Percentiles rank a stretch among this genome's conserved stretches.
Evolutionary conservation across 805 yeast genomes (phyloP).

Genomic region (Starmerella bombi): DNA sequence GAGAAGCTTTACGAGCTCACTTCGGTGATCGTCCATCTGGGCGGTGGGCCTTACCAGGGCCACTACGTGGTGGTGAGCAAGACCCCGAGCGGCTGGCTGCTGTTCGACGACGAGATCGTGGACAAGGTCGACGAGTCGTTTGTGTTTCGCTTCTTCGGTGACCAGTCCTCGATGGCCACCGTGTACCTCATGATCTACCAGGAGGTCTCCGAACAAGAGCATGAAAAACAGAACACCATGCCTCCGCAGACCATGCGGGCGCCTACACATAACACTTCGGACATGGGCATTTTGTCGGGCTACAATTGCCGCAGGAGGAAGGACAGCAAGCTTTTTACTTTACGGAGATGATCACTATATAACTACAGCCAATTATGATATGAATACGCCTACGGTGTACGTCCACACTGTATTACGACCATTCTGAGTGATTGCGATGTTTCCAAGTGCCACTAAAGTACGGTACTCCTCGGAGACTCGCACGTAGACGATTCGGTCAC

Average conservation of each 20-base stretch:
- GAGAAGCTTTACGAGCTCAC: slow-evolving; percentile 64
- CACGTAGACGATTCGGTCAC: too few relatives aligned
- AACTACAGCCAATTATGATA: too few relatives aligned
- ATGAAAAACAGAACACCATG: slow-evolving; percentile 9
- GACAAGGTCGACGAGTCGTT: slow-evolving; percentile 74
- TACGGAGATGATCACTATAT: too few relatives aligned
- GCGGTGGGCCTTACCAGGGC: slow-evolving; percentile 97
- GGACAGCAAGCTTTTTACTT: too few relatives aligned
- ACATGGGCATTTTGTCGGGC: not conserved
- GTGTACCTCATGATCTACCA: slow-evolving; percentile 83
- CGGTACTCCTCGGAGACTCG: too few relatives aligned
- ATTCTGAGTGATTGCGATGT: too few relatives aligned
- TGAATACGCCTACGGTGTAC: too few relatives aligned
- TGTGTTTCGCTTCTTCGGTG: slow-evolving; percentile 78
- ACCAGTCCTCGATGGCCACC: slow-evolving; percentile 73
- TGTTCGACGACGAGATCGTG: slow-evolving; percentile 92
- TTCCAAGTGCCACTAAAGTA: too few relatives aligned
- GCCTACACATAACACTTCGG: not conserved
- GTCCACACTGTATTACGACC: too few relatives aligned
- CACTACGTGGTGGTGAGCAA: slow-evolving; percentile 84
- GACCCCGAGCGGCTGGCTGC: slow-evolving; percentile 71
- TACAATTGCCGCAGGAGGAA: not conserved
- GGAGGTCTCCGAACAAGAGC: slow-evolving; percentile 30
- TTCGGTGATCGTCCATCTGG: slow-evolving; percentile 84
- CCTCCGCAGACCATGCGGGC: not conserved